Conservation (phyloP, 805 yeast genomes). For the Kregervanrija pseudodelftensis region DNA sequence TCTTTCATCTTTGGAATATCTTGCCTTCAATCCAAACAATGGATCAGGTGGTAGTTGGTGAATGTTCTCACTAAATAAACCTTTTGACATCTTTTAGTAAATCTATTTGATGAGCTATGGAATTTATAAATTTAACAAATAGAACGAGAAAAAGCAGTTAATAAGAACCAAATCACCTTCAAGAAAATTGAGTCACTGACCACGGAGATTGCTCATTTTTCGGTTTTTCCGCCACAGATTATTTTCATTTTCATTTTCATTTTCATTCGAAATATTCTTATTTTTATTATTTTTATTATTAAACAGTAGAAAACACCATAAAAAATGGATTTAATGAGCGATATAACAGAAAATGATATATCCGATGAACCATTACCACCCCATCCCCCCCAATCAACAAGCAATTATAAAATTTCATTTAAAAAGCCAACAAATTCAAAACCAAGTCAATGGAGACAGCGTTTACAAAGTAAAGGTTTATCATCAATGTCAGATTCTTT, state of each 20-base stretch:
- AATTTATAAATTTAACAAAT: no score
- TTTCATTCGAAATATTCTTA: no score
- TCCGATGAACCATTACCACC: slow-evolving; percentile 27
- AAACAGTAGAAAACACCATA: not conserved
- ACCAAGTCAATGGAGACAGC: slow-evolving; percentile 45
- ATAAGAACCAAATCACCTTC: no score
- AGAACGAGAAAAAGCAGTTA: no score
- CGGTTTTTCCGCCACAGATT: no score
- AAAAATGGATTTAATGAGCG: slow-evolving; percentile 62
- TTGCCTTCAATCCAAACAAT: slow-evolving; percentile 70
- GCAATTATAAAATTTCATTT: slow-evolving; percentile 2
- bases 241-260: no score
- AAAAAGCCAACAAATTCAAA: slow-evolving; percentile 4
- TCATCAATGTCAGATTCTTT: slow-evolving; percentile 16
- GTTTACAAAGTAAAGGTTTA: slow-evolving; percentile 31
- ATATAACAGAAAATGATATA: slow-evolving; percentile 57
- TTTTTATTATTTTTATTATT: no score
- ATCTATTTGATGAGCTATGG: not conserved
- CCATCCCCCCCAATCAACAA: slow-evolving; percentile 7
- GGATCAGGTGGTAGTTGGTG: slow-evolving; percentile 79
- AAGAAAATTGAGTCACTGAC: no score
- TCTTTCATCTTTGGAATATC: slow-evolving; percentile 53
- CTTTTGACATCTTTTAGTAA: slow-evolving; percentile 13
- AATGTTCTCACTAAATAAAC: slow-evolving; percentile 31
- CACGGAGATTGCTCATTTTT: not conserved